These are phyloP conservation scores for Yamadazyma sp. DNA, from an alignment of 1,139 yeast genomes.

Conservation along the genomic window DNA sequence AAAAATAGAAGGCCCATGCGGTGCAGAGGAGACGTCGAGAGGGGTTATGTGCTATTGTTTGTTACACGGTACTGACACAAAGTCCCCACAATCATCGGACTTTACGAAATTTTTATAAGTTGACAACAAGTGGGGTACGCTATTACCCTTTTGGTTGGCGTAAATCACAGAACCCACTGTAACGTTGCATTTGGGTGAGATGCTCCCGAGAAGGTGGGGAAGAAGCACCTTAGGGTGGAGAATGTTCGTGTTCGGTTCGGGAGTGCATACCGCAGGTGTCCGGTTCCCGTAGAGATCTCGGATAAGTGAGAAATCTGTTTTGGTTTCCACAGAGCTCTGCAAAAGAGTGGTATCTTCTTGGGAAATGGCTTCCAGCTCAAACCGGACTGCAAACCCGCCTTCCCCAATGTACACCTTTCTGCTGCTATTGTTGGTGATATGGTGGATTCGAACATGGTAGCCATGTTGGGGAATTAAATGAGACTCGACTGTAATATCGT, in stretches of 20 bases:
- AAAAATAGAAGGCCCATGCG: neutral
- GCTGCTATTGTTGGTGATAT: constrained; percentile 13
- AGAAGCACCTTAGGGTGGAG: constrained; percentile 14
- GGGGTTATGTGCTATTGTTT: neutral
- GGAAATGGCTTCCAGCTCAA: constrained; percentile 1
- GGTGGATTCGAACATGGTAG: constrained; percentile 24
- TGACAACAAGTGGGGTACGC: constrained; percentile 1
- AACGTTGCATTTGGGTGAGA: neutral
- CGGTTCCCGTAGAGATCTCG: constrained; percentile 11
- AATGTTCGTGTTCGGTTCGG: constrained; percentile 26
- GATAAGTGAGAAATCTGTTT: constrained; percentile 12
- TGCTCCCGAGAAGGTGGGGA: constrained; percentile 10
- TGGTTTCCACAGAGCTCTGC: constrained; percentile 6
- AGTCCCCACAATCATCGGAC: neutral
- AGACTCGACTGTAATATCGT: constrained; percentile 21
- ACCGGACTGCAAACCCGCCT: constrained; percentile 18
- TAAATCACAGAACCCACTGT: neutral
- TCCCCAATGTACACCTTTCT: constrained; percentile 17
- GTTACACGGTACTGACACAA: neutral
- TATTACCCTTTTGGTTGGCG: neutral
- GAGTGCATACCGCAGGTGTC: constrained; percentile 13
- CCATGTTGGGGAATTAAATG: constrained; percentile 20
- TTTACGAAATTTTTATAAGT: too few relatives aligned
- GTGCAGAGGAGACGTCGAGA: neutral
- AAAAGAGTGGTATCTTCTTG: neutral